Evolutionary conservation across 2,329 filamentous ascomycete species (phyloP), one percentile per base, ranked within the genome.

Genomic region (Colletotrichum shisoi): DNA sequence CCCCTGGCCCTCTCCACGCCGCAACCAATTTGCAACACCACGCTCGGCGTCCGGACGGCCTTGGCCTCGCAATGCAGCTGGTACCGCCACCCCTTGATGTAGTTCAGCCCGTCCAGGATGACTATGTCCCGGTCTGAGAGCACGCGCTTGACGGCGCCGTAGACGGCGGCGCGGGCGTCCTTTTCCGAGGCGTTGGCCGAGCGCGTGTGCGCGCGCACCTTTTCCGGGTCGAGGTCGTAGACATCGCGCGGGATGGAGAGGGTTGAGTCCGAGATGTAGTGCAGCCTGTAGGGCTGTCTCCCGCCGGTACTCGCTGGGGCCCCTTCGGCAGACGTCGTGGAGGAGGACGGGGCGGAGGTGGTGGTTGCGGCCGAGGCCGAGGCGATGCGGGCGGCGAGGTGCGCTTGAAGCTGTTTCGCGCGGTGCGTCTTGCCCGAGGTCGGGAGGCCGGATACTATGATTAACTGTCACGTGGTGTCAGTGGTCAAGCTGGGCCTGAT

Each of bases 11-110:
- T 76, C n/a, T 87, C 85, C 3, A 80, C 77, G 11, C 80, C 74
- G 69, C 85, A 87, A 0, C 87, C 87, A 51, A 90, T 81, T 76
- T 89, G 87, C 70, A 95, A 81, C 63, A 95, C 87, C 73, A 90
- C 93, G 77, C 86, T 91, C 3, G 90, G 87, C 3, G 92, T 95
- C 70, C 89, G 82, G 61, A 91, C 80, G 54, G 92, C 92, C 78
- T 95, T 95, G 44, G 92, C 88, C 79, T 95, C 92, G 80, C 92
- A 94, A 77, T 90, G 90, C 24, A 96, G 82, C 81, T 96, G 92
- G 76, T 96, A 96, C 56, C 92, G 85, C 86, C 91, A 95, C 44
- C 92, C 92, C 77, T 95, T 95, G 80, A 96, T 96, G 79, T 95
- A 96, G 78, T 95, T 95, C 68, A 92, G 80, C 1, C 89, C 88